These are phyloP conservation scores for Fusarium sp. DNA, from an alignment of 2,329 filamentous ascomycete species.

Conservation along the genomic window DNA sequence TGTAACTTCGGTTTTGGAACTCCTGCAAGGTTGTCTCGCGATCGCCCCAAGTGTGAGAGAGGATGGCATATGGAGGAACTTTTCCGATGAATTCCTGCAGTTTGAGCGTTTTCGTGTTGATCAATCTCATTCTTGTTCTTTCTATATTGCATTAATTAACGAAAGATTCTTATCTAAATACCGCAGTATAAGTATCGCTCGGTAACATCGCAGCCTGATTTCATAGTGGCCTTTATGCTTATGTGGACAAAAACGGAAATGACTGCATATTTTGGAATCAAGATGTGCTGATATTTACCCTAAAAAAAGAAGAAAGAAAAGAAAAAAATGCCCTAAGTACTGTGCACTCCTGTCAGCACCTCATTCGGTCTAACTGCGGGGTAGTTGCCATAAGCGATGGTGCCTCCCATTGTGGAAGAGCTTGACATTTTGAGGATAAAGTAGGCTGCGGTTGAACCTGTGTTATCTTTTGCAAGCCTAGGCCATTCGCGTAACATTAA, in stretches of 20 bases:
- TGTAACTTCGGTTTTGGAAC: constrained; percentile 15
- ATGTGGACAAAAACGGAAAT: background rate
- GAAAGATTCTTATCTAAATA: background rate
- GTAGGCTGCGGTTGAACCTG: too few species aligned
- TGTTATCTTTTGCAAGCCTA: too few species aligned
- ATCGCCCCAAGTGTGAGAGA: constrained; percentile 45
- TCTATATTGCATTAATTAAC: too few species aligned
- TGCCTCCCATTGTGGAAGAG: background rate
- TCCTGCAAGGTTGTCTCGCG: background rate
- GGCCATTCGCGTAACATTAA: too few species aligned
- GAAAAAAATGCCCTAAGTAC: too few species aligned
- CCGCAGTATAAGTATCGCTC: background rate
- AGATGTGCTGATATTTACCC: background rate
- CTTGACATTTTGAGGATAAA: too few species aligned
- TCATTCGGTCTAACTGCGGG: background rate
- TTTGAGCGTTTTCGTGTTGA: background rate
- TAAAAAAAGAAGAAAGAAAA: too few species aligned
- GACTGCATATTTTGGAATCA: background rate
- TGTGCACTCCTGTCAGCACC: too few species aligned
- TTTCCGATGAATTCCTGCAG: background rate
- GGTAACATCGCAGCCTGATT: background rate
- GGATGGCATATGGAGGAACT: constrained; percentile 35
- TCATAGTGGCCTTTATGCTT: background rate
- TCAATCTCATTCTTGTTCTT: background rate
- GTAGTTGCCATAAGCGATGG: background rate